Percentiles rank a stretch among this genome's conserved stretches.
Conservation (phyloP, 1,284 basidiomycete genomes). For the Irpex rosettiformis region DNA sequence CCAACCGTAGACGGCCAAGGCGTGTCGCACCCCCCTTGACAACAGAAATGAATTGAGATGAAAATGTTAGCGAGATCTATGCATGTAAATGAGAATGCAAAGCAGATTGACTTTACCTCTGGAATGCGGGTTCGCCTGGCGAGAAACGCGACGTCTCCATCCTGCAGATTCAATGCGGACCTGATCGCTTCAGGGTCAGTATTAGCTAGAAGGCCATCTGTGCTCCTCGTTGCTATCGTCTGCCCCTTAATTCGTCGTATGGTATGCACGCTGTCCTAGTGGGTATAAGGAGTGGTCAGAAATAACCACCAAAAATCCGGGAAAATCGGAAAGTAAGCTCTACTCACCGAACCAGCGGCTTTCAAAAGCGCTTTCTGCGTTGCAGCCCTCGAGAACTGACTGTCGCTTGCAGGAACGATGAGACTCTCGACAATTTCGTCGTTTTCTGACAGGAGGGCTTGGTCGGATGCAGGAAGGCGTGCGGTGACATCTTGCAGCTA, state of each 20-base stretch:
- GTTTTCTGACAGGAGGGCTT: conserved; percentile 31
- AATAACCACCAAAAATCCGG: background rate
- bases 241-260: background rate
- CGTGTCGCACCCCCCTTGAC: conserved; percentile 79
- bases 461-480: conserved; percentile 38
- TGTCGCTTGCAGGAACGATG: conserved; percentile 31
- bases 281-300: background rate
- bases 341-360: conserved; percentile 6
- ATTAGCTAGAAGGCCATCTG: background rate
- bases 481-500: conserved; percentile 53
- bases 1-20: conserved; percentile 73
- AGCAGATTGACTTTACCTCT: conserved; percentile 32
- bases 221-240: background rate
- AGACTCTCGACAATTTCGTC: conserved; percentile 56
- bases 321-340: background rate
- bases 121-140: conserved; percentile 40
- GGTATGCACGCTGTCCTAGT: background rate
- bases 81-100: background rate
- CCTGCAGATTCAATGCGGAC: conserved; percentile 14
- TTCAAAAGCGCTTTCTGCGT: conserved; percentile 2
- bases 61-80: background rate
- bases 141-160: conserved; percentile 38
- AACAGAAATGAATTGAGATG: conserved; percentile 4
- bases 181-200: conserved; percentile 20
- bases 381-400: conserved; percentile 20